Base-by-base conservation (phyloP, 768 basidiomycete species). In the Kwoniella mangroviensis region DNA sequence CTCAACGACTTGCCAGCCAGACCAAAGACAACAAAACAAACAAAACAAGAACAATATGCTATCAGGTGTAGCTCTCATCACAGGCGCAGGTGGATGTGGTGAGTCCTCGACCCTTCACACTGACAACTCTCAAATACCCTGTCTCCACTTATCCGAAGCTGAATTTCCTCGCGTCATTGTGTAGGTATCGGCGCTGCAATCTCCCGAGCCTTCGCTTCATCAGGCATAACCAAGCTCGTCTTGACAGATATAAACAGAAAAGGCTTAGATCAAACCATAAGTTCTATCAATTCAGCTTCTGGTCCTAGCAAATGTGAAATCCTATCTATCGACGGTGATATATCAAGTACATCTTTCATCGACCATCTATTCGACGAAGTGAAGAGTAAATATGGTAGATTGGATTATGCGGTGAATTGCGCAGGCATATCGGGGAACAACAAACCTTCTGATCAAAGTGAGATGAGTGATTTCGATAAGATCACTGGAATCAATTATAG, bases 331-430 rank as follows among this genome's bases (percentile, higher is more conserved):
- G 22, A 68, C 11, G 75, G 75, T 15, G 75, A 77, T 51, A 74
- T 77, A 53, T 72, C 75, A 17, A 42, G 52, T n/a, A 34, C 67
- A 11, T 40, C 57, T 2, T 77, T 77, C 34, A 56, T 77, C 24
- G 68, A 67, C 15, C 13, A 64, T 2, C 66, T 77, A 5, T 77
- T 77, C 49, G 49, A 41, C 1, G 58, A 61, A 26, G 56, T 77
- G 21, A 53, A 52, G 13, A 22, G 26, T 7, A 49, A 34, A 17
- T 77, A 72, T 49, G 75, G 75, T 12, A 60, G 73, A 34, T 64
- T 77, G 6, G 75, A 77, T 54, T 77, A 77, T 55, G 75, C 75
- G 52, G 73, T 73, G 13, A 77, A 77, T 51, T 62, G 64, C 34
- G 75, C 75, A 6, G 75, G 75, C 0, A 71, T 77, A 40, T 66